Percentiles rank a stretch among this genome's conserved stretches.
Conservation (phyloP, 768 basidiomycete genomes). For the Boletus tylopilopsis region DNA sequence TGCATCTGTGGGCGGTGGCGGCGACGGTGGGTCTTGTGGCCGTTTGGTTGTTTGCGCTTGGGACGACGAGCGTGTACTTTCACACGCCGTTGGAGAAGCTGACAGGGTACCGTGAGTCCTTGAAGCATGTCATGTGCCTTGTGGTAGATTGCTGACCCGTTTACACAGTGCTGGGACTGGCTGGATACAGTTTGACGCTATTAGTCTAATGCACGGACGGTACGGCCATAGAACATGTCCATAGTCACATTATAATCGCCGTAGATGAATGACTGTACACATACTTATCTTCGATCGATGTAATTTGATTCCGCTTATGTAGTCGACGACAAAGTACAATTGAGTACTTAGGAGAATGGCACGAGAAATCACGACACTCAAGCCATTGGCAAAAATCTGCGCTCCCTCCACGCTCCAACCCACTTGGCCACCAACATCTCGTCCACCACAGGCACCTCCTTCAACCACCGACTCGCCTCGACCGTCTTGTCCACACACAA, state of each 20-base stretch:
- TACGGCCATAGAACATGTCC: no score
- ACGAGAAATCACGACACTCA: no score
- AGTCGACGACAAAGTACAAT: no score
- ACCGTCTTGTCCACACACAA: slow-evolving; percentile 10
- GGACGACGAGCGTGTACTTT: slow-evolving; percentile 87
- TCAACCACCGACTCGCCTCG: slow-evolving; percentile 15
- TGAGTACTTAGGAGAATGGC: no score
- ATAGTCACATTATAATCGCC: not conserved
- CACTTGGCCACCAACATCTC: slow-evolving; percentile 38
- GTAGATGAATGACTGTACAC: not conserved
- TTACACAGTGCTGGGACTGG: slow-evolving; percentile 36
- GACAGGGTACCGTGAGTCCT: slow-evolving; percentile 74
- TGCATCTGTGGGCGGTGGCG: no score
- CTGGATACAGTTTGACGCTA: slow-evolving; percentile 32
- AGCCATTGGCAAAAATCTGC: slow-evolving; percentile 30
- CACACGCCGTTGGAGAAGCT: slow-evolving; percentile 87
- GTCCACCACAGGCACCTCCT: slow-evolving; percentile 10
- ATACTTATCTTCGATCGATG: not conserved
- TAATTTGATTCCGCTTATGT: not conserved
- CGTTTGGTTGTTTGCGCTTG: slow-evolving; percentile 70
- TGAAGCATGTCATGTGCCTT: not conserved
- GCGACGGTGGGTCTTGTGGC: slow-evolving; percentile 46
- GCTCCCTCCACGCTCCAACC: slow-evolving; percentile 39
- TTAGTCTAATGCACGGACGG: slow-evolving; percentile 6
- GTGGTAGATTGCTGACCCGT: not conserved